Evolutionary conservation across 1,284 basidiomycete species (phyloP), one percentile per base, ranked within the genome.

Genomic region (Irpex lacteus): DNA sequence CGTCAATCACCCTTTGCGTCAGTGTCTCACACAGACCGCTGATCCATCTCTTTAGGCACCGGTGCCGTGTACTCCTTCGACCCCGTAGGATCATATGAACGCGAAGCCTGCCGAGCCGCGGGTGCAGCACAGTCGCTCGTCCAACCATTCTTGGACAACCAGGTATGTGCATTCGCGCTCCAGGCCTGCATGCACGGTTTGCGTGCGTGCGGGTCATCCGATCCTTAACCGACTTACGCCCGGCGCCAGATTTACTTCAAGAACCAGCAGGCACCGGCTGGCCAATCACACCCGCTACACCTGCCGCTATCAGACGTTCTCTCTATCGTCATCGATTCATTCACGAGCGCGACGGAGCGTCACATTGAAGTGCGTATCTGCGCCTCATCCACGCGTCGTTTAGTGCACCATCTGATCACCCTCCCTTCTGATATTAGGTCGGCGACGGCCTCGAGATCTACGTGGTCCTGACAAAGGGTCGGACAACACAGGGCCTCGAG

Each of bases 61-160:
- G 96, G 96, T 44, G 94, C 95, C 3, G 95, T 98, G 18, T 98
- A 98, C 82, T 97, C 95, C 26, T 98, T 97, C 77, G 96, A 98
- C 78, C 95, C 95, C 40, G 94, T 98, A 38, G 96, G 96, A 53
- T 95, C 92, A 60, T 98, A 98, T 77, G 95, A 98, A 77, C 91
- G 96, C 66, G 94, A 97, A 79, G 88, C 92, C 52, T 98, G 96
- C 80, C 90, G 96, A 69, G 95, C 95, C 44, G 95, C 95, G 57
- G 96, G 96, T 65, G 92, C 95, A 8, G 96, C 95, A 26, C 91
- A 94, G 74, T 85, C 89, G 57, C 85, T 98, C 47, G 87, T 98
- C 13, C 96, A 98, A 74, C 96, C 96, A 3, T 97, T 98, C 87
- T 81, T 98, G 73, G 96, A 98, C 78, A 98, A 96, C 77, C 95